A percentile compares a stretch with the other conserved stretches of the same genome.
Evolutionary conservation across 306 rosid species (phyloP).

Genomic region (Rosa lucieae): DNA sequence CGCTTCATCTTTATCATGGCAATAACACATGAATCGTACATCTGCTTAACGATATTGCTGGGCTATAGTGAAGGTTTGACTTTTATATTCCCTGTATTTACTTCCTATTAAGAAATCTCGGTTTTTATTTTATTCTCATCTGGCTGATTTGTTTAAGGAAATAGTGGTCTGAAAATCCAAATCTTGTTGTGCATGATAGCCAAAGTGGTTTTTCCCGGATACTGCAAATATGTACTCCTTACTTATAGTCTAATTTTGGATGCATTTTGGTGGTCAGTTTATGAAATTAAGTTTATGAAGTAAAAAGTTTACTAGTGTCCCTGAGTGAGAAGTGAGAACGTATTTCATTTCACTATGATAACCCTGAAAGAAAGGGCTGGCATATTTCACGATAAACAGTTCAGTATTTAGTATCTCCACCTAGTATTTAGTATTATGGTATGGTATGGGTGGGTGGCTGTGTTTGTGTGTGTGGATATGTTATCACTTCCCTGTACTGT

Average conservation of each 20-base stretch:
- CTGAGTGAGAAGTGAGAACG: background rate
- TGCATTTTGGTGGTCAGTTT: background rate
- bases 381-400: background rate
- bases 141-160: background rate
- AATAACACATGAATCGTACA: constrained; percentile 85
- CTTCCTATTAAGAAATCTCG: background rate
- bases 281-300: background rate
- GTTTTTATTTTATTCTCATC: background rate
- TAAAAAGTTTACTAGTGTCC: background rate
- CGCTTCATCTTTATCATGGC: constrained; percentile 99
- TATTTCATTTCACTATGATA: background rate
- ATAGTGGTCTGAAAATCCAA: background rate
- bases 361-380: background rate
- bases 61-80: constrained; percentile 85
- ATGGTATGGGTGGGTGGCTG: background rate
- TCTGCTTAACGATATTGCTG: constrained; percentile 95
- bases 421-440: background rate
- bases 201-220: background rate
- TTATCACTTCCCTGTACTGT: background rate
- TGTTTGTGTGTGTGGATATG: background rate
- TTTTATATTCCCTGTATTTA: background rate
- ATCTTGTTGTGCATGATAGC: background rate
- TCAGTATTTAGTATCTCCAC: background rate
- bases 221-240: background rate
- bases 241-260: background rate